Evolutionary conservation across 371 early-diverging fungal species (phyloP).

Genomic region (Mucor piriformis): DNA sequence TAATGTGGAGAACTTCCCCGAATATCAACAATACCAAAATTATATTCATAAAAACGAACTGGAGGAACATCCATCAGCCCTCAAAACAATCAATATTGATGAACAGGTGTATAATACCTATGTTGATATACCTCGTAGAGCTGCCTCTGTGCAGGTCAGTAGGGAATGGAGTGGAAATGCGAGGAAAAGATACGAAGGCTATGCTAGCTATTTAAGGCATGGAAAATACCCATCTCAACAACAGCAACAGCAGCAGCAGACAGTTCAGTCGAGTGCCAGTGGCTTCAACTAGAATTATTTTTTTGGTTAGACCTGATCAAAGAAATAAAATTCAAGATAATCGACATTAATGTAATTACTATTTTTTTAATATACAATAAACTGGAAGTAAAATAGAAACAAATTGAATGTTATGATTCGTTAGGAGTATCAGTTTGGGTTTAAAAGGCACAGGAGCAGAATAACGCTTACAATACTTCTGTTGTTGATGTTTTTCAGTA

Average conservation of each 20-base stretch:
- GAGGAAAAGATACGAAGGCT: conserved; percentile 52
- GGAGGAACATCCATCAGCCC: conserved; percentile 34
- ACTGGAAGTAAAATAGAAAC: too few species aligned
- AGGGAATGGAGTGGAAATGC: conserved; percentile 43
- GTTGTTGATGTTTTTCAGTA: too few species aligned
- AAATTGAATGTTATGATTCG: too few species aligned
- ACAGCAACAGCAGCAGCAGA: background rate
- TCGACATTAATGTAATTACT: too few species aligned
- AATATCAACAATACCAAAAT: conserved; percentile 51
- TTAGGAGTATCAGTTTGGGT: too few species aligned
- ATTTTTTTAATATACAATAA: too few species aligned
- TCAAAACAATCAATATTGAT: conserved; percentile 42
- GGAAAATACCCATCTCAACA: conserved; percentile 35
- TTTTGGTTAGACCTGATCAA: too few species aligned
- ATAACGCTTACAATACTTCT: too few species aligned
- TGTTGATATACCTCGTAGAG: conserved; percentile 52
- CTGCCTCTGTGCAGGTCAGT: conserved; percentile 44
- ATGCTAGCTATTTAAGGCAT: conserved; percentile 45
- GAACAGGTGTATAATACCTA: conserved; percentile 52
- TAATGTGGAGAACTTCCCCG: conserved; percentile 38
- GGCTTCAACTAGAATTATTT: too few species aligned
- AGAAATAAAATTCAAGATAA: too few species aligned
- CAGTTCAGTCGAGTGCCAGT: background rate
- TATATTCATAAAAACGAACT: conserved; percentile 47
- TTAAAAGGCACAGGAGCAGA: too few species aligned